Evolutionary conservation across 2,329 filamentous ascomycete species (phyloP), one percentile per base, ranked within the genome.

Genomic region (Dryadomyces quercus-mongolicae): DNA sequence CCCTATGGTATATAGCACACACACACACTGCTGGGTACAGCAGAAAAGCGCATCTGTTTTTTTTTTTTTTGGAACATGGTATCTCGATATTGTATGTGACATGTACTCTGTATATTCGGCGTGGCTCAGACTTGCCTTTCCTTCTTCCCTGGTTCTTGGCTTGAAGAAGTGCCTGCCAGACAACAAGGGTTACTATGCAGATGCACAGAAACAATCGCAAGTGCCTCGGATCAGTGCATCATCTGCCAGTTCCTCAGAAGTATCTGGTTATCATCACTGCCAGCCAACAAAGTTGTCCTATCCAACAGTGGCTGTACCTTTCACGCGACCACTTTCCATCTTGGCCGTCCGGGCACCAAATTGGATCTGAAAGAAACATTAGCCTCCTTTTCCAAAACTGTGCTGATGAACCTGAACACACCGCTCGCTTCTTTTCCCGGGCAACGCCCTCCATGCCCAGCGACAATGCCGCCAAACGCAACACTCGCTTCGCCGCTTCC

Each of bases 351-450:
- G 75, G 3, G 88, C 82, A 15, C 88, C 88, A 63, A 93, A 93
- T 68, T 93, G 88, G 55, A 91, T 90, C 82, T 85, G 58, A 54
- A 20, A 6, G 18, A 36, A 47, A 49, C 31, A 16, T 21, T 55
- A 43, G 46, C 31, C 56, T 20, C 36, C 49, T n/a, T n/a, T n/a
- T n/a, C n/a, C n/a, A n/a, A n/a, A n/a, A n/a, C n/a, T n/a, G n/a
- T n/a, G n/a, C n/a, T n/a, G n/a, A n/a, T n/a, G 9, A 3, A 31
- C 8, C 13, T 40, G 31, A 36, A 61, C 84, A 66, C 71, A 90
- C 86, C 18, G 92, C 92, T 64, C 91, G 77, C 70, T 98, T 98
- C 76, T 93, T 95, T 69, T 97, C 91, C n/a, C 71, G 71, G 5
- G 92, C 84, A 1, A 90, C 87, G 6, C 69, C 70, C 2, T 67